These are phyloP conservation scores for Geotrichum fermentans DNA, from an alignment of 1,139 yeast species.

Conservation along the genomic window DNA sequence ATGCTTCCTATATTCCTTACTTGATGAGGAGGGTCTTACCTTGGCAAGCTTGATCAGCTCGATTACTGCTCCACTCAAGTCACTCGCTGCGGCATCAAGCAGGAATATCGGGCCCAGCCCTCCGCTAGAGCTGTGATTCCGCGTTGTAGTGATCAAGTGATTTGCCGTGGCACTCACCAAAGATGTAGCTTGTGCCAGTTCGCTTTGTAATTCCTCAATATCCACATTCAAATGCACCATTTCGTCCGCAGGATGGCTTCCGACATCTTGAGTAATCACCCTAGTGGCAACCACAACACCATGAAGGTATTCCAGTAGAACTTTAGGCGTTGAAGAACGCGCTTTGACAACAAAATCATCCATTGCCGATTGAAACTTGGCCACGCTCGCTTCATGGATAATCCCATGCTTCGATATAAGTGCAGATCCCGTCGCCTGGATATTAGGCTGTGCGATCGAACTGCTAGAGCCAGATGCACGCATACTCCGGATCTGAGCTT, in stretches of 20 bases:
- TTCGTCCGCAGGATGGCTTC: conserved; percentile 34
- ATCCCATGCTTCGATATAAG: conserved; percentile 25
- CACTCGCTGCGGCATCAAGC: conserved; percentile 74
- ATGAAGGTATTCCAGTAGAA: conserved; percentile 34
- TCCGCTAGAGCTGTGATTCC: conserved; percentile 66
- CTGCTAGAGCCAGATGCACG: conserved; percentile 27
- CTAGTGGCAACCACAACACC: conserved; percentile 38
- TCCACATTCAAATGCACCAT: conserved; percentile 6
- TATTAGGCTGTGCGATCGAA: conserved; percentile 11
- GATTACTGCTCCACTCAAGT: conserved; percentile 66
- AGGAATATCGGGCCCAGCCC: conserved; percentile 65
- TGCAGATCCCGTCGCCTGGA: conserved; percentile 1
- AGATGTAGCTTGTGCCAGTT: conserved; percentile 32
- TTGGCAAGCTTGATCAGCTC: conserved; percentile 60
- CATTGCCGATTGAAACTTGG: conserved; percentile 33
- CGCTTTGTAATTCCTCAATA: conserved; percentile 25
- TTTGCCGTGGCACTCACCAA: conserved; percentile 66
- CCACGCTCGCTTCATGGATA: conserved; percentile 29
- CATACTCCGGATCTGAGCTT: conserved; percentile 32
- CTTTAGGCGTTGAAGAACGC: conserved; percentile 25
- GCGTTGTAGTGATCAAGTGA: conserved; percentile 70
- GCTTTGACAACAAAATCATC: conserved; percentile 35
- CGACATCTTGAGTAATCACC: conserved; percentile 38
- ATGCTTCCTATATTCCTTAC: neutral
- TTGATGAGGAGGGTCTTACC: conserved; percentile 33